Evolutionary conservation across 352 stramenopile species (phyloP).

Genomic region (Phytopythium chamaehyphon): DNA sequence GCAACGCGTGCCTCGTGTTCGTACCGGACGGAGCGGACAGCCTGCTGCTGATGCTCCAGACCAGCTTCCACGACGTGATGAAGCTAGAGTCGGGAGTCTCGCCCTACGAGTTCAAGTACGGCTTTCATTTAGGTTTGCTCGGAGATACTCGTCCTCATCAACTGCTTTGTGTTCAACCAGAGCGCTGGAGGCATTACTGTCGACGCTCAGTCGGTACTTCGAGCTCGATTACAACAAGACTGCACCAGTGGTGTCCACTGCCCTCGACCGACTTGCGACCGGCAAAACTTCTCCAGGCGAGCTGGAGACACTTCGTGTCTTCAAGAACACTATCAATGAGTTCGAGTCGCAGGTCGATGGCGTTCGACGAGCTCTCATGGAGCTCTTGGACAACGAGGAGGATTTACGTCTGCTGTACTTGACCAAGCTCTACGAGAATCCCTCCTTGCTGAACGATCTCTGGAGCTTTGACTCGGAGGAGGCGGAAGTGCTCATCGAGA

Average conservation of each 20-base stretch:
- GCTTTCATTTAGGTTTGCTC: neutral
- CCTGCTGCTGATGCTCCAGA: slow-evolving; percentile 35
- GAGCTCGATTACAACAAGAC: slow-evolving; percentile 40
- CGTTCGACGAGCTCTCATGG: slow-evolving; percentile 58
- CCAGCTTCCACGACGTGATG: slow-evolving; percentile 45
- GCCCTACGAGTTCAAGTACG: slow-evolving; percentile 47
- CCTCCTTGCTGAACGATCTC: slow-evolving; percentile 23
- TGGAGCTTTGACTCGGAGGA: slow-evolving; percentile 54
- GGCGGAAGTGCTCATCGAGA: slow-evolving; percentile 51
- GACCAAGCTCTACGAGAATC: slow-evolving; percentile 39
- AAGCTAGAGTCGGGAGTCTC: slow-evolving; percentile 38
- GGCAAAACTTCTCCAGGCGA: slow-evolving; percentile 40
- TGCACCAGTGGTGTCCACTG: slow-evolving; percentile 32
- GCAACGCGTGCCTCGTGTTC: slow-evolving; percentile 47
- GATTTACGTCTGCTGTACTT: slow-evolving; percentile 63
- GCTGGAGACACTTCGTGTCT: slow-evolving; percentile 52
- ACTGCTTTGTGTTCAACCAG: slow-evolving; percentile 9
- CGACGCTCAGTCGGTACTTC: slow-evolving; percentile 55
- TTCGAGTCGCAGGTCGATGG: slow-evolving; percentile 63
- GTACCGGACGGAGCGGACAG: slow-evolving; percentile 35
- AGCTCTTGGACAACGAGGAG: slow-evolving; percentile 67
- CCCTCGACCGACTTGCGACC: slow-evolving; percentile 44
- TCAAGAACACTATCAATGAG: slow-evolving; percentile 79
- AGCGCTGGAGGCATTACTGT: slow-evolving; percentile 45
- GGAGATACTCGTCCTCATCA: neutral